Evolutionary conservation across 257 asterid genomes (phyloP).

Genomic region (Eustoma russellianum): DNA sequence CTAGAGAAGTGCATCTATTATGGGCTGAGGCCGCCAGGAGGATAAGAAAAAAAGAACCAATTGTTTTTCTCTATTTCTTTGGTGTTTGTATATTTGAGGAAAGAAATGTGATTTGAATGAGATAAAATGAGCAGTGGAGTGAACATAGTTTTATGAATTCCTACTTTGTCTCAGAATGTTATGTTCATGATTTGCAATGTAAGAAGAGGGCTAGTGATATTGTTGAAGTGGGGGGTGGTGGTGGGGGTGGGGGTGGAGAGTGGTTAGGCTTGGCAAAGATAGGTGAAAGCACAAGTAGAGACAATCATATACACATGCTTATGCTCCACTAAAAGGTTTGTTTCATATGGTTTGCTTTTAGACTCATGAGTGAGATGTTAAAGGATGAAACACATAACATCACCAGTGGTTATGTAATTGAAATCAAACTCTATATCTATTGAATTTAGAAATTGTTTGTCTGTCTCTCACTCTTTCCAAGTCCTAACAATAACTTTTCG

Average conservation of each 20-base stretch:
- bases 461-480: too few species aligned
- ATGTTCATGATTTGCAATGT: slow-evolving; percentile 2
- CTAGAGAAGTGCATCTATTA: slow-evolving; percentile 41
- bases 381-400: slow-evolving; percentile 7
- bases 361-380: slow-evolving; percentile 22
- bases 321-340: slow-evolving; percentile 29
- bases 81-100: not conserved
- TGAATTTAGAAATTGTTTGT: too few species aligned
- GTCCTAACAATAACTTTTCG: too few species aligned
- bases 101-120: not conserved
- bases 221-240: slow-evolving; percentile 6
- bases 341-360: slow-evolving; percentile 21
- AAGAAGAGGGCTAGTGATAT: not conserved
- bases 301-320: slow-evolving; percentile 37
- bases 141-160: too few species aligned
- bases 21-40: slow-evolving; percentile 43
- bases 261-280: slow-evolving; percentile 14
- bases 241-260: slow-evolving; percentile 23
- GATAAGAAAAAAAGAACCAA: not conserved
- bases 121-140: too few species aligned
- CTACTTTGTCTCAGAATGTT: not conserved
- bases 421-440: too few species aligned
- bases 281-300: slow-evolving; percentile 13
- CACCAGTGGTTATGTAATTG: not conserved
- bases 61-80: not conserved